Base-by-base conservation (phyloP, 441 rosid genomes). In the Populus hybrid region DNA sequence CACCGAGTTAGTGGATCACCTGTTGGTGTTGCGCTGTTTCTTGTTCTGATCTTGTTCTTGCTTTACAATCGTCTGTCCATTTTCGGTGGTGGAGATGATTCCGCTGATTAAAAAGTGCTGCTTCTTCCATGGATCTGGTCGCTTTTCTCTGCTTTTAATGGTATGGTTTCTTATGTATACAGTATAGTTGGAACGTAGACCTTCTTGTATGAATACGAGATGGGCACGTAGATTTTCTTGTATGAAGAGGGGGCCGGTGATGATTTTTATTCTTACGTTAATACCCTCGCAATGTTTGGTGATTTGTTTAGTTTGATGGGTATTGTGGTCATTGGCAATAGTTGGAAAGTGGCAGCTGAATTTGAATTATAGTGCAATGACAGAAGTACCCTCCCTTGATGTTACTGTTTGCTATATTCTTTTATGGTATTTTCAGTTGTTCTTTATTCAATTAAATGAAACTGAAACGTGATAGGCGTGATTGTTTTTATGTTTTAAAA, bases 1-100 rank as follows among this genome's bases (percentile, higher is more conserved):
- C 99, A 95, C 88, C 89, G 97, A 0, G 91, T 85, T 73, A 88
- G 94, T 5, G 97, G 99, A 12, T 93, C 98, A 21, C 98, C 99
- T 0, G 84, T 95, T 3, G 99, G 99, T 6, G 97, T 94, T 0
- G 97, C 97, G 8, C 76, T 94, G 14, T 82, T 94, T 67, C 92
- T 94, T 7, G 67, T 88, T 23, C 78, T 94, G 40, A 78, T 90
- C 75, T 77, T 94, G 85, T 82, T 94, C 78, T 83, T 93, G 73
- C 97, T 94, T 30, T 90, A 87, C 72, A 79, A 93, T 38, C 91
- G 97, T n/a, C 70, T 90, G 74, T 93, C 97, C 65, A 90, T 94
- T 84, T 93, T 94, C 63, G 95, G 97, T 73, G 95, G 95, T 53
- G 88, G 23, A 20, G 97, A 87, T 76, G 95, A 81, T 76, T 86